Evolutionary conservation across 2,329 filamentous ascomycete species (phyloP), one percentile per base, ranked within the genome.

Genomic region (Pyricularia pennisetigena): DNA sequence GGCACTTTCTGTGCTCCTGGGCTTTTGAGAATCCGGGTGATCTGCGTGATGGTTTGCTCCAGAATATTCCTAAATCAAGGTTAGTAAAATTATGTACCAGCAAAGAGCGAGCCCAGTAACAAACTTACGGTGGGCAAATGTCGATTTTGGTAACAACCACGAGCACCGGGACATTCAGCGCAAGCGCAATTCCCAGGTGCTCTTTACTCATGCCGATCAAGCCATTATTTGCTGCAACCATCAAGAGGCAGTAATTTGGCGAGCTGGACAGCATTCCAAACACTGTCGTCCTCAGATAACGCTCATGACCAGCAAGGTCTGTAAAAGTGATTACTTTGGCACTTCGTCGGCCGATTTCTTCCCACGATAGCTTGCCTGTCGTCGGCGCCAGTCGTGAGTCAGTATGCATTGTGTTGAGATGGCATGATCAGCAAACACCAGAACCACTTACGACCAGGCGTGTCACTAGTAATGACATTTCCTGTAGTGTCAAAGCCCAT

Each of bases 131-230:
- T 26, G 95, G 95, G 78, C 95, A 98, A 68, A 98, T 98, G 76
- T 98, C 95, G 71, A 98, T 97, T 82, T 98, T 99, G 78, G 94
- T 99, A 71, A 98, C 89, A 71, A 97, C 90, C 3, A 98, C 94
- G 92, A 99, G 97, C 73, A 99, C 93, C 0, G 95, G 95, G 12
- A 99, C 94, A 75, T 98, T 98, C 67, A 99, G 83, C 0, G 95
- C 94, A 35, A 98, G 82, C 0, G 95, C 94, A 71, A 99, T 97
- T 20, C 95, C 95, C 4, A 99, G 82, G 78, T 99, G 95, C 81
- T 99, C 95, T 83, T 96, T 97, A 79, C 92, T 97, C 95, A 98
- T 99, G 24, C 95, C 95, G 64, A 98, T 92, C 64, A 99, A 82
- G 3, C 95, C 95, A 75, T 99, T 98, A 74, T 99, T 99, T 23